Percentiles rank a stretch among this genome's conserved stretches.
Conservation (phyloP, 139 green algal species). For the Desmodesmus armatus region DNA sequence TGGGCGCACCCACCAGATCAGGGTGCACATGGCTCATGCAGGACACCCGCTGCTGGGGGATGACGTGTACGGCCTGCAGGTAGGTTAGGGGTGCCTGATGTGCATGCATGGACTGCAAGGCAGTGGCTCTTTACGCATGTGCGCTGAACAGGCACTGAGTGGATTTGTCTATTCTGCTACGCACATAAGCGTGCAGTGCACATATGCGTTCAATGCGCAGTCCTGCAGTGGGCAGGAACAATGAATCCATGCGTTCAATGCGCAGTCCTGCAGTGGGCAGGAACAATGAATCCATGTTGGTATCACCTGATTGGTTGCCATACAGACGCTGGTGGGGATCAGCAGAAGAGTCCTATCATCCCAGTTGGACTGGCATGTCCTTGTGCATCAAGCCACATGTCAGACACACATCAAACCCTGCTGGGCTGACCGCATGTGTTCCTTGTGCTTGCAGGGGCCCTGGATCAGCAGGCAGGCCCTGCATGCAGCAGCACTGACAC, state of each 20-base stretch:
- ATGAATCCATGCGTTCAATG: background rate
- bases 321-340: no score
- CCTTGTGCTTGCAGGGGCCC: slow-evolving; percentile 48
- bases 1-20: slow-evolving; percentile 85
- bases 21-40: slow-evolving; percentile 75
- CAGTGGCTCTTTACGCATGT: background rate
- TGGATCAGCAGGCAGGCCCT: slow-evolving; percentile 78
- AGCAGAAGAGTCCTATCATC: no score
- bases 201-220: background rate
- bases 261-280: no score
- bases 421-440: slow-evolving; percentile 6
- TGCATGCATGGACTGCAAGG: no score
- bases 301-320: no score
- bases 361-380: no score
- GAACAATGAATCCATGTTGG: background rate
- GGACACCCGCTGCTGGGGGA: slow-evolving; percentile 82
- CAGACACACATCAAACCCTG: no score
- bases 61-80: slow-evolving; percentile 75
- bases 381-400: no score
- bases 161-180: background rate
- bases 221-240: no score
- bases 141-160: background rate
- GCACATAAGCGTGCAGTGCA: background rate
- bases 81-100: background rate
- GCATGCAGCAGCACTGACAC: slow-evolving; percentile 66